Percentiles rank a stretch among this genome's conserved stretches.
Evolutionary conservation across 345 rosid species (phyloP).

Genomic region (Turnera subulata): DNA sequence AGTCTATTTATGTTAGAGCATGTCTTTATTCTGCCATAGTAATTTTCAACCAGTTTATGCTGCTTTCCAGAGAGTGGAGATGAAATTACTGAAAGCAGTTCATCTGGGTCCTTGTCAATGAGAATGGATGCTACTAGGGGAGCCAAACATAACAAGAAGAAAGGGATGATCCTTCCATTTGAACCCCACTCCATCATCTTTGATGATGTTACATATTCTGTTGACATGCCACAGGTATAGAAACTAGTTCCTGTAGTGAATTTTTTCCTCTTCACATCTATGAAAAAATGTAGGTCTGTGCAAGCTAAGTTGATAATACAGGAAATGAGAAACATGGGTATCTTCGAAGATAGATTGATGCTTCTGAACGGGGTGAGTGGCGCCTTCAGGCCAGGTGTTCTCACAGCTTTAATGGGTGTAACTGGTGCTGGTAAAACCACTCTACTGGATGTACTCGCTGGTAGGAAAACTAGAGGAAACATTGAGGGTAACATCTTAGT

Average conservation of each 20-base stretch:
- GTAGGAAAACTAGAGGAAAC: too few species aligned
- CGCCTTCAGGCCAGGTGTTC: neutral
- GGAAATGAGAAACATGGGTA: neutral
- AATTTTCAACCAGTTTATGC: too few species aligned
- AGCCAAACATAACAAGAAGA: conserved; percentile 3
- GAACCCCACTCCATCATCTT: too few species aligned
- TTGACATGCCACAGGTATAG: too few species aligned
- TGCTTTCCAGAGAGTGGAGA: conserved; percentile 12
- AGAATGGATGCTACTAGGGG: conserved; percentile 17
- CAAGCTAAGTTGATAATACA: neutral
- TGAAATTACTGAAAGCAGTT: conserved; percentile 14
- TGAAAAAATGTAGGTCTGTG: neutral
- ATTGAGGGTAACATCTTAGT: too few species aligned
- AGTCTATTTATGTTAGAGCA: neutral
- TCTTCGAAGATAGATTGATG: neutral
- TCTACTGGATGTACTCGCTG: too few species aligned
- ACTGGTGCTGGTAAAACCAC: neutral
- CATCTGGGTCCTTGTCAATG: conserved; percentile 10
- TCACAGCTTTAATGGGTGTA: neutral
- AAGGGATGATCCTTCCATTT: too few species aligned
- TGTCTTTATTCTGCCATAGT: neutral
- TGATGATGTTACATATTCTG: too few species aligned
- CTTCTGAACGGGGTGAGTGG: neutral
- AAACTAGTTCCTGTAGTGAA: too few species aligned
- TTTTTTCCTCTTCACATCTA: too few species aligned